Percentiles rank a stretch among this genome's conserved stretches.
Evolutionary conservation across 2,329 filamentous ascomycete species (phyloP).

Genomic region (Epichloe uncinata): DNA sequence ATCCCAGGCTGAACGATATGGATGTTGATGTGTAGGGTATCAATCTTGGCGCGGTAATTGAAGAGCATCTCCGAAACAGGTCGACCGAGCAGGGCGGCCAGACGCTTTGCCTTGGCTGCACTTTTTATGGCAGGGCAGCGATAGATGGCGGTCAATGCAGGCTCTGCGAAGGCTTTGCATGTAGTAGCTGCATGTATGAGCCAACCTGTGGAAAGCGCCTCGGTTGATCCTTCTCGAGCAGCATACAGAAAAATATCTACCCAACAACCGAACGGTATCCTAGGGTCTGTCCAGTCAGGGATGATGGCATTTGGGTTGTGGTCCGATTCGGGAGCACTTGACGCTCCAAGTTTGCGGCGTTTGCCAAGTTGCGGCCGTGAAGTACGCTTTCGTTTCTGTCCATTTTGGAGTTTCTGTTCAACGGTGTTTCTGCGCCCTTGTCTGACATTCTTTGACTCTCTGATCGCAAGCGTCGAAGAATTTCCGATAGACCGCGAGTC

Average conservation of each 20-base stretch:
- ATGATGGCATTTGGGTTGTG: conserved; percentile 17
- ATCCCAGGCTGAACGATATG: conserved; percentile 39
- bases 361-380: conserved; percentile 7
- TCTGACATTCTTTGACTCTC: too few species aligned
- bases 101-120: conserved; percentile 28
- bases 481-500: not conserved
- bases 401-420: not conserved
- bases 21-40: conserved; percentile 56
- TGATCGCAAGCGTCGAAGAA: not conserved
- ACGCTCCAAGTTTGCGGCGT: conserved; percentile 4
- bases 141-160: conserved; percentile 62
- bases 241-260: conserved; percentile 57
- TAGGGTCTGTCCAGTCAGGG: conserved; percentile 40
- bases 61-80: conserved; percentile 34
- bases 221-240: conserved; percentile 31
- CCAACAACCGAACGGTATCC: conserved; percentile 54
- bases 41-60: conserved; percentile 60
- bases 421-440: not conserved
- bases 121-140: conserved; percentile 49
- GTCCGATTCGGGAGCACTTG: not conserved
- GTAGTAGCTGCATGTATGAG: conserved; percentile 48
- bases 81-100: conserved; percentile 40
- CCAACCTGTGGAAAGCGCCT: conserved; percentile 43
- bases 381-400: conserved; percentile 11
- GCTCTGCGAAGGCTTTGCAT: conserved; percentile 55